These are phyloP conservation scores for Fraxinus sp. DNA, from an alignment of 305 asterid genomes.

Conservation along the genomic window DNA sequence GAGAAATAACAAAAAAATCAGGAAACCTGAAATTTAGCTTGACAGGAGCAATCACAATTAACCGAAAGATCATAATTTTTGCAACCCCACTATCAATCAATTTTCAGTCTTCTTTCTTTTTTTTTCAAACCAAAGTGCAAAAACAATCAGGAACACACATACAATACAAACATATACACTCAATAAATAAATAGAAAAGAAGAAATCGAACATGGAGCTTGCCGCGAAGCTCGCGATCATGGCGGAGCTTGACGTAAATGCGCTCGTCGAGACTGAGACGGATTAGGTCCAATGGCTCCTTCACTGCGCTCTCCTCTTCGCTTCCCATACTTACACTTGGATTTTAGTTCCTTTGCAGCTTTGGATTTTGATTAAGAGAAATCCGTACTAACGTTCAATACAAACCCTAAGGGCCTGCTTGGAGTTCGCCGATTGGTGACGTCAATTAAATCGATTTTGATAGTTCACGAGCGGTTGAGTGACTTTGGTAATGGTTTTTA, in stretches of 20 bases:
- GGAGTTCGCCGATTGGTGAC: no score
- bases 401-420: background rate
- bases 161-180: conserved; percentile 1
- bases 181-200: background rate
- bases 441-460: no score
- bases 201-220: conserved; percentile 64
- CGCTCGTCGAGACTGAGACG: conserved; percentile 98
- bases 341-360: background rate
- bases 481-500: no score
- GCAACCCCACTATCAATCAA: conserved; percentile 23
- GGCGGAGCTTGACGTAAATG: conserved; percentile 95
- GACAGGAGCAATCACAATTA: background rate
- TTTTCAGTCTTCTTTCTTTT: conserved; percentile 3
- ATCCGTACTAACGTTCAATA: background rate
- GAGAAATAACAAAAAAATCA: background rate
- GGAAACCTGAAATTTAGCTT: background rate
- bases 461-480: no score
- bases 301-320: conserved; percentile 92
- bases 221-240: conserved; percentile 95
- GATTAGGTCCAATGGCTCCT: conserved; percentile 96
- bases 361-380: background rate
- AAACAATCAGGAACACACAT: no score
- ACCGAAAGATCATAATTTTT: background rate
- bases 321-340: conserved; percentile 58
- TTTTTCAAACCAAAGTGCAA: no score